Base-by-base conservation (phyloP, 768 basidiomycete species). In the Strobilomyces confusus region DNA sequence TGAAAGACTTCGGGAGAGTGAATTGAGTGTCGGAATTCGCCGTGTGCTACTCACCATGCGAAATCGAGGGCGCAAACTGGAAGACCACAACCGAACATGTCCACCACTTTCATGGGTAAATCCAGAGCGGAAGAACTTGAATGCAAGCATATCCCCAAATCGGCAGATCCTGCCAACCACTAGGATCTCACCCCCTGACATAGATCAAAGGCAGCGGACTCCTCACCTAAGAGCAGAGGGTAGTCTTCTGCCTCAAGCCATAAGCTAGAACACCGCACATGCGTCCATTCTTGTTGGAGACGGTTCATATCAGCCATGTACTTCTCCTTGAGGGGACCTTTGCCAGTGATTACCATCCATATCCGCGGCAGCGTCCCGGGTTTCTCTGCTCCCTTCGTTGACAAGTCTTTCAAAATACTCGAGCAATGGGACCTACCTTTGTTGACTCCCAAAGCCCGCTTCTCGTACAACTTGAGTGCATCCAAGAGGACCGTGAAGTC, bases 21-120 rank as follows among this genome's bases (percentile, higher is more conserved):
- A 47, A 43, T 44, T 51, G 57, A 30, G 46, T 47, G n/a, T 23
- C 25, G n/a, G 8, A 9, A 20, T 40, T 49, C 37, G n/a, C 20
- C 45, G 26, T 15, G 53, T 29, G 29, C 26, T 13, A 60, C 81
- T n/a, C 56, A 95, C 94, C 92, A 95, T 38, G 77, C 72, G 64
- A 95, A 99, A 45, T 85, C 77, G 4, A 93, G 77, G 0, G 97
- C 95, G 56, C 95, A 89, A 9, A 98, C 97, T 0, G 95, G 95
- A 51, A 98, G 75, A 5, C 87, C 87, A 61, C 95, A 98, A 5
- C 97, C 97, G 73, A 98, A 98, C 95, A 98, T 98, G 69, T 99
- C 97, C 8, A 99, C 93, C 5, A 99, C 84, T 70, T 99, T 99
- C 97, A 99, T 99, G 3, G 97, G 97, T 50, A 99, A 74, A 70